phyloP scores from a whole-genome alignment of 805 yeast genomes.

The Candida quercuum region DNA sequence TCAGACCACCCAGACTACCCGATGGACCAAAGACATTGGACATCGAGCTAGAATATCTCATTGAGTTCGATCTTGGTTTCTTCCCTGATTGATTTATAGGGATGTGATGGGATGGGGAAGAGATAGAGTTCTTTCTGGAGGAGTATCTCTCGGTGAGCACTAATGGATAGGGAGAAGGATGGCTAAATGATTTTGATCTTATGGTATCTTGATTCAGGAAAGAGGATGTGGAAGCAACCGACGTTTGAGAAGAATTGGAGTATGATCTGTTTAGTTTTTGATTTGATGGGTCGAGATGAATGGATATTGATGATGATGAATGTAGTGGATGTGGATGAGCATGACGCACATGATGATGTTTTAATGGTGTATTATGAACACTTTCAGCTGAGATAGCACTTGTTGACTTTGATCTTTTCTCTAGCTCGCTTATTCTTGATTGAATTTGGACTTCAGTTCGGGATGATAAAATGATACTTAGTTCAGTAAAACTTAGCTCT shows the following conservation, averaged over 20 bases:
- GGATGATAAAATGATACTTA: slow-evolving; percentile 65
- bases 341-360: not conserved
- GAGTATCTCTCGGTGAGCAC: slow-evolving; percentile 11
- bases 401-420: slow-evolving; percentile 10
- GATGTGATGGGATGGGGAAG: not conserved
- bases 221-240: slow-evolving; percentile 2
- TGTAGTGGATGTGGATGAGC: slow-evolving; percentile 6
- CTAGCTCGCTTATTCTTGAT: slow-evolving; percentile 48
- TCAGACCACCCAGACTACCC: not conserved
- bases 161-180: slow-evolving; percentile 9
- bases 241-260: slow-evolving; percentile 8
- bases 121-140: slow-evolving; percentile 11
- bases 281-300: not conserved
- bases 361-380: not conserved
- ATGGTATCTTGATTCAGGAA: slow-evolving; percentile 3
- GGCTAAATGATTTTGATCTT: slow-evolving; percentile 13
- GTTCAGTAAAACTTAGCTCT: slow-evolving; percentile 65
- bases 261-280: slow-evolving; percentile 5
- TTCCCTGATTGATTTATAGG: not conserved
- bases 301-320: not conserved
- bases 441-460: slow-evolving; percentile 73
- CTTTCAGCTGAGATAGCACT: not conserved
- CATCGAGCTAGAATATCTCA: slow-evolving; percentile 3
- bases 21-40: not conserved
- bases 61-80: slow-evolving; percentile 13